Percentiles rank a stretch among this genome's conserved stretches.
Evolutionary conservation across 495 filamentous ascomycete genomes (phyloP).

Genomic region (Niebla homalea): DNA sequence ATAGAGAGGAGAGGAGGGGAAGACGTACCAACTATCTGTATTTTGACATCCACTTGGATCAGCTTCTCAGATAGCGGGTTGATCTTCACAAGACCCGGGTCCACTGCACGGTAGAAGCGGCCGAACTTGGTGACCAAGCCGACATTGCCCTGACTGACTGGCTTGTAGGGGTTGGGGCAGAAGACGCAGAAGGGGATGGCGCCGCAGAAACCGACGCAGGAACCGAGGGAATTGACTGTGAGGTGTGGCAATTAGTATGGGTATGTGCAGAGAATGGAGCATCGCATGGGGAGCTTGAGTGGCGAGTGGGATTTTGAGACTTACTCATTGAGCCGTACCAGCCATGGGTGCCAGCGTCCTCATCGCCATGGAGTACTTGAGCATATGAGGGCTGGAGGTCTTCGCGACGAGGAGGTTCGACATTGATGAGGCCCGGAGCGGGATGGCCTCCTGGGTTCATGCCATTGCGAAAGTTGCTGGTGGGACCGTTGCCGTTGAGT

Average conservation of each 20-base stretch:
- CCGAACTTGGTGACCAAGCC: conserved; percentile 93
- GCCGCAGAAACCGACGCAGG: conserved; percentile 63
- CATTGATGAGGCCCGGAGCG: conserved; percentile 44
- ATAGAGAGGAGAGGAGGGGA: neutral
- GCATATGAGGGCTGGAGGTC: conserved; percentile 90
- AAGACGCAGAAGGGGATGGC: conserved; percentile 85
- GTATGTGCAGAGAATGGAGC: neutral
- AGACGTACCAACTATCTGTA: conserved; percentile 74
- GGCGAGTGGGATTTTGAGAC: conserved; percentile 17
- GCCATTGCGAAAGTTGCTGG: conserved; percentile 5
- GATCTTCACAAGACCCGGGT: conserved; percentile 94
- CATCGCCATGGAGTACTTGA: conserved; percentile 51
- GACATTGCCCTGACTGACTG: conserved; percentile 84
- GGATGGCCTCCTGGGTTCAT: conserved; percentile 4
- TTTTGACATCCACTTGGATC: conserved; percentile 93
- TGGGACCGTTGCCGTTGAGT: conserved; percentile 9
- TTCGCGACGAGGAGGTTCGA: conserved; percentile 66
- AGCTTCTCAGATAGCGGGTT: conserved; percentile 91
- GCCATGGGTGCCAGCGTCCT: conserved; percentile 59
- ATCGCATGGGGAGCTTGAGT: neutral
- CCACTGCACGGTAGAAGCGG: conserved; percentile 89
- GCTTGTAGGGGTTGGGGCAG: conserved; percentile 95
- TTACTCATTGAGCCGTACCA: conserved; percentile 87
- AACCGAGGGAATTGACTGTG: conserved; percentile 61
- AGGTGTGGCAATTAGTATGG: neutral